Evolutionary conservation across 2,329 filamentous ascomycete genomes (phyloP).

Genomic region (Sporothrix schenckii): DNA sequence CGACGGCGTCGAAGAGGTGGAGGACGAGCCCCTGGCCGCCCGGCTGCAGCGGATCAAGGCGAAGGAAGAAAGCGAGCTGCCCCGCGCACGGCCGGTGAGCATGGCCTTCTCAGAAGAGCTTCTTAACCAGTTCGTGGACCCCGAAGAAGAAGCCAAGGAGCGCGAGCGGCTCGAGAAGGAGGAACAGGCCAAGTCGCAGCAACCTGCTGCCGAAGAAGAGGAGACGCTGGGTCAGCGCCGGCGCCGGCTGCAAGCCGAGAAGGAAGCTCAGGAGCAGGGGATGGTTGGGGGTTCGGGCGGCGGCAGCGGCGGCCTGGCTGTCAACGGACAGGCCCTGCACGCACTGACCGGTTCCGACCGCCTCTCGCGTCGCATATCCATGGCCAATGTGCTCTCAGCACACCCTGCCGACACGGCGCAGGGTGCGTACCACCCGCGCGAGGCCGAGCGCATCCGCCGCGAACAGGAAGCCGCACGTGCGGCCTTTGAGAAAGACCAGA

Average conservation of each 20-base stretch:
- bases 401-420: conserved; percentile 47
- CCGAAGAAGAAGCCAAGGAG: conserved; percentile 47
- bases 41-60: conserved; percentile 67
- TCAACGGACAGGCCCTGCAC: conserved; percentile 38
- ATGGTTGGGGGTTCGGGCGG: conserved; percentile 46
- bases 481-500: conserved; percentile 51
- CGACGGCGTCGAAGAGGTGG: conserved; percentile 54
- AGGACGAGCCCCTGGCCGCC: conserved; percentile 68
- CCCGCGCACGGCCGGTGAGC: conserved; percentile 62
- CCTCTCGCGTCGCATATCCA: conserved; percentile 52
- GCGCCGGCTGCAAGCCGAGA: conserved; percentile 70
- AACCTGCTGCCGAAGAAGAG: conserved; percentile 56
- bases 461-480: conserved; percentile 49
- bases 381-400: conserved; percentile 61
- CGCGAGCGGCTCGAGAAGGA: conserved; percentile 43
- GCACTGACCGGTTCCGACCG: conserved; percentile 40
- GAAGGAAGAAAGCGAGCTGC: conserved; percentile 55
- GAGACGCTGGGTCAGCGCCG: conserved; percentile 80
- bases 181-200: conserved; percentile 37
- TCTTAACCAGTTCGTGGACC: conserved; percentile 63
- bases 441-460: conserved; percentile 48
- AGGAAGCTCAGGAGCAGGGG: conserved; percentile 63
- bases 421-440: conserved; percentile 45
- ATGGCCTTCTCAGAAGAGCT: conserved; percentile 70
- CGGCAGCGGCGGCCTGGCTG: conserved; percentile 31